Evolutionary conservation across 2,329 filamentous ascomycete genomes (phyloP).

Genomic region (Aspergillus melleus): DNA sequence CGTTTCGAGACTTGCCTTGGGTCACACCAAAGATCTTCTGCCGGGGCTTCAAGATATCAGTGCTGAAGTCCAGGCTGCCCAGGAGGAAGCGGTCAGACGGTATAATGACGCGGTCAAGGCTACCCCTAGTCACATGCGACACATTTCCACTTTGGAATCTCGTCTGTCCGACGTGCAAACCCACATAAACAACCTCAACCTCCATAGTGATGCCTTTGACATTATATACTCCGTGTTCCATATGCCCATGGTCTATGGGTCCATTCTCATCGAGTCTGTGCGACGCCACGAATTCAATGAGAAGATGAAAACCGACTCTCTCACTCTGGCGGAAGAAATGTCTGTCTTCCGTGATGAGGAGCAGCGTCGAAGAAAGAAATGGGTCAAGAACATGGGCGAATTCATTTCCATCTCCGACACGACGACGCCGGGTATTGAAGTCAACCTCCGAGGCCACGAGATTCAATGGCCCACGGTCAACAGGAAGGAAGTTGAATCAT

Average conservation of each 20-base stretch:
- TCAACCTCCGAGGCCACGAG: constrained; percentile 79
- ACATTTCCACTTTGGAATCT: constrained; percentile 76
- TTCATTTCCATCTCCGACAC: constrained; percentile 67
- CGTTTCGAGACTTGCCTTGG: constrained; percentile 63
- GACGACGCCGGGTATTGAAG: constrained; percentile 74
- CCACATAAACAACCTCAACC: constrained; percentile 69
- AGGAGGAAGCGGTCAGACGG: constrained; percentile 56
- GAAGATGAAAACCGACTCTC: constrained; percentile 84
- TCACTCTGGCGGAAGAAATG: constrained; percentile 88
- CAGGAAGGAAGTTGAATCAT: constrained; percentile 74
- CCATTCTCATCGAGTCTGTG: constrained; percentile 81
- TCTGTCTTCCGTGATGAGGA: constrained; percentile 91
- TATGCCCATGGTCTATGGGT: constrained; percentile 85
- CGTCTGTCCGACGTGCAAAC: constrained; percentile 70
- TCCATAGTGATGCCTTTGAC: constrained; percentile 79
- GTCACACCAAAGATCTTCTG: constrained; percentile 63
- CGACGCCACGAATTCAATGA: constrained; percentile 87
- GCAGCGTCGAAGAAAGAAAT: constrained; percentile 80
- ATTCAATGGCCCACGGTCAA: constrained; percentile 76
- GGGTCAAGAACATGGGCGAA: constrained; percentile 81
- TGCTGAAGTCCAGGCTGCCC: constrained; percentile 53
- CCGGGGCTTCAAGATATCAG: constrained; percentile 60
- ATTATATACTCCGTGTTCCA: constrained; percentile 76
- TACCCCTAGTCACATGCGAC: constrained; percentile 74
- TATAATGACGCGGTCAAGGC: constrained; percentile 68